These are phyloP conservation scores for Alternaria infectoria DNA, from an alignment of 2,329 filamentous ascomycete species.

Conservation along the genomic window DNA sequence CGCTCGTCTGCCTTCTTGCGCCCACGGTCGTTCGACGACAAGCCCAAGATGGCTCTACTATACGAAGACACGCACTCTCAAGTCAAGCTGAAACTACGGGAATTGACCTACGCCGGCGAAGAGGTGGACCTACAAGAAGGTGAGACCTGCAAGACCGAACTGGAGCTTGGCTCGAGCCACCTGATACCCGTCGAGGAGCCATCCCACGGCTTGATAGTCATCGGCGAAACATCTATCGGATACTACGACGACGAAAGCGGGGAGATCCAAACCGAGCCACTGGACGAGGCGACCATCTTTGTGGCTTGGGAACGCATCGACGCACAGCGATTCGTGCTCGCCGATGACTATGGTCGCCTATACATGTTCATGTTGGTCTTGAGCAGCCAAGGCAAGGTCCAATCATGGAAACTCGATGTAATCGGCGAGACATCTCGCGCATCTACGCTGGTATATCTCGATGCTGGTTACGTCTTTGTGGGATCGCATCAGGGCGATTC, in stretches of 20 bases:
- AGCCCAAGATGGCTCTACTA: constrained; percentile 68
- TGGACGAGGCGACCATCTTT: constrained; percentile 81
- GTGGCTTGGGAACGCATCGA: constrained; percentile 91
- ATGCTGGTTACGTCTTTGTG: constrained; percentile 76
- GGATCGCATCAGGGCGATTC: constrained; percentile 94
- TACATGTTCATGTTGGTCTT: constrained; percentile 83
- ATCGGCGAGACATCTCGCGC: constrained; percentile 77
- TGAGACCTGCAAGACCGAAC: constrained; percentile 58
- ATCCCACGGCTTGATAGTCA: constrained; percentile 56
- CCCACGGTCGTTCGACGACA: constrained; percentile 55
- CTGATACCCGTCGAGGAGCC: constrained; percentile 67
- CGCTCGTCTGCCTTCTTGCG: constrained; percentile 71
- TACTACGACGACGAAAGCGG: constrained; percentile 83
- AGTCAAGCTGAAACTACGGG: constrained; percentile 61
- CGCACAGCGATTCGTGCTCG: constrained; percentile 80
- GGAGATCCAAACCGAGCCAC: constrained; percentile 66
- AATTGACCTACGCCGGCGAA: constrained; percentile 60
- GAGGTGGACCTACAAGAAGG: constrained; percentile 61
- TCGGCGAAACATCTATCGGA: constrained; percentile 72
- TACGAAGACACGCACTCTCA: constrained; percentile 67
- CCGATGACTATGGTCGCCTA: constrained; percentile 86
- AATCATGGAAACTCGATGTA: constrained; percentile 71
- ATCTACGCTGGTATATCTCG: constrained; percentile 78
- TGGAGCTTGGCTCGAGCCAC: constrained; percentile 67
- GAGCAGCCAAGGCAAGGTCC: constrained; percentile 68